Evolutionary conservation across 345 rosid genomes (phyloP), one percentile per base, ranked within the genome.

Genomic region (Excoecaria agallocha): DNA sequence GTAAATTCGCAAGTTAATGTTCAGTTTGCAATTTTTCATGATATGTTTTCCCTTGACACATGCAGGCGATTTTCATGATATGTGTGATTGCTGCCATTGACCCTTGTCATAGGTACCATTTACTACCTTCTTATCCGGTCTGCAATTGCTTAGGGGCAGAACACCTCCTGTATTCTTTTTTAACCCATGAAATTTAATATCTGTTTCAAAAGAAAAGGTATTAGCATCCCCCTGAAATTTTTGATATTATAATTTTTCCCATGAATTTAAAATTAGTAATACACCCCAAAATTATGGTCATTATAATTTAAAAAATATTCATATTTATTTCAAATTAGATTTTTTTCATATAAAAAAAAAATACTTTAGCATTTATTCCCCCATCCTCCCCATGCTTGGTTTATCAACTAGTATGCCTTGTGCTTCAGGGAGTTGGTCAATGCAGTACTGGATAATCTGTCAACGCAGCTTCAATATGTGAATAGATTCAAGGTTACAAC

Each of bases 11-110:
- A 37, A 58, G 20, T 58, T 69, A 24, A n/a, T 49, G 45, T 19
- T 6, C 22, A 54, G 35, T 54, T 52, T 15, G 20, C 20, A 38
- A 24, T 59, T 43, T 4, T 43, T 43, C 6, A 4, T 43, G 9
- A 4, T 7, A 20, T 13, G 12, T 45, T 70, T 8, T 78, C 16
- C 69, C 79, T 46, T 78, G 76, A 45, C 58, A 73, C 71, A 57
- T 81, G 76, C 92, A 94, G 98, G 97, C 93, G 64, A 86, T 94
- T 81, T 94, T 94, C 84, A 94, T 88, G 91, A 84, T 92, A 65
- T 89, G 92, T 74, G 92, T 81, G 70, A 69, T 94, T 80, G 89
- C 97, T 77, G 95, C 98, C 56, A 80, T 88, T 57, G 90, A 92
- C 74, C 91, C 93, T 76, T 78, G 84, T 80, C 95, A 90, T 68